These are phyloP conservation scores for Mycosphaerella arachidis DNA, from an alignment of 2,329 filamentous ascomycete species.

Conservation along the genomic window DNA sequence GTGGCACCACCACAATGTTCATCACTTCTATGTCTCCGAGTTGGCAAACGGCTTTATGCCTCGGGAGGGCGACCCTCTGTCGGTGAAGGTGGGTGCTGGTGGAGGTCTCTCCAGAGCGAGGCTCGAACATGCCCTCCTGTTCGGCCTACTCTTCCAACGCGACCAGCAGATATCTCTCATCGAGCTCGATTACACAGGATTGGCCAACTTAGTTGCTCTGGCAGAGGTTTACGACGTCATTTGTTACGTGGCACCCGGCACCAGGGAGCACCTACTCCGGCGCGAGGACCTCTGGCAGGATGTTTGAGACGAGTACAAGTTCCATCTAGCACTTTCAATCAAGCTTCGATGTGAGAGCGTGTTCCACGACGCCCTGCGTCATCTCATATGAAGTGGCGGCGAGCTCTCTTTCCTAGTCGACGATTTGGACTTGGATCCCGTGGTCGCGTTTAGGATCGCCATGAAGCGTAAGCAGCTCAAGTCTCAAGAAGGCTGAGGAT, in stretches of 20 bases:
- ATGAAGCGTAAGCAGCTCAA: neutral
- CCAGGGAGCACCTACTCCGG: neutral
- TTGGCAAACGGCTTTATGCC: neutral
- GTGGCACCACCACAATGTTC: too few species aligned
- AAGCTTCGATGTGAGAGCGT: conserved; percentile 6
- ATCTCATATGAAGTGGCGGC: conserved; percentile 21
- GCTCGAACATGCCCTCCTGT: neutral
- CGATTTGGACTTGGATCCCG: neutral
- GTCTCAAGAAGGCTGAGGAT: neutral
- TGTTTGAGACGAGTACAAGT: neutral
- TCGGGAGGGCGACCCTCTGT: too few species aligned
- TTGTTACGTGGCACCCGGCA: neutral
- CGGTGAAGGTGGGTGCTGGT: neutral
- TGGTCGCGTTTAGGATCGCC: neutral
- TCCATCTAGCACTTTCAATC: conserved; percentile 3
- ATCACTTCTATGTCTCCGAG: neutral
- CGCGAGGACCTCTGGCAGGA: conserved; percentile 1
- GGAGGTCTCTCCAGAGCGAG: neutral
- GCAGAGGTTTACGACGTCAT: neutral
- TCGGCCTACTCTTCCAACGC: neutral
- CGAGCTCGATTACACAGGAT: neutral
- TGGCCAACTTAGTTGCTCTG: neutral
- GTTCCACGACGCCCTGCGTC: conserved; percentile 7
- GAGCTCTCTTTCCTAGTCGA: neutral
- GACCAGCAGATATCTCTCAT: accelerated